A percentile compares a stretch with the other conserved stretches of the same genome.
phyloP scores from a whole-genome alignment of 2,329 filamentous ascomycete species.

The Rachicladosporium sp. region DNA sequence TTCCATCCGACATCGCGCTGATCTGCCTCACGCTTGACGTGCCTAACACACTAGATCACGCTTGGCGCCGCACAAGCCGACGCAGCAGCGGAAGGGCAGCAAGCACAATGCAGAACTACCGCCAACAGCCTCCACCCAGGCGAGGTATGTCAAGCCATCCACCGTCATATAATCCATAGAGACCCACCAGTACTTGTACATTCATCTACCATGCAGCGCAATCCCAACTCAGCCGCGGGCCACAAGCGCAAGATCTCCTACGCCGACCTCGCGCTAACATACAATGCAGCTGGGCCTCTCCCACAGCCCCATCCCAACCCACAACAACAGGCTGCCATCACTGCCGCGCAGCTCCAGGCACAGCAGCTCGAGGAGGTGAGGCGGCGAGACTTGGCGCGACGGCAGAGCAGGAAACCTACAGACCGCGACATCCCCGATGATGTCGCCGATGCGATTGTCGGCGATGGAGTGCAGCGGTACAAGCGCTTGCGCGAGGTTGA shows the following conservation, averaged over 20 bases:
- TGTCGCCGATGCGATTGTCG: slow-evolving; percentile 62
- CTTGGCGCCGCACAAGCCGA: too few species aligned
- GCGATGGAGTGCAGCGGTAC: slow-evolving; percentile 72
- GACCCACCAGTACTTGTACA: too few species aligned
- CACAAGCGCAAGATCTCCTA: slow-evolving; percentile 32
- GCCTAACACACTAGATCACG: not conserved
- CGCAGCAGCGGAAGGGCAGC: too few species aligned
- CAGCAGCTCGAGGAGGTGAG: slow-evolving; percentile 31
- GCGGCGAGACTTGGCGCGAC: slow-evolving; percentile 49
- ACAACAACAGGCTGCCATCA: slow-evolving; percentile 36
- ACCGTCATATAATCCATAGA: too few species aligned
- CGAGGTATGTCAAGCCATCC: too few species aligned
- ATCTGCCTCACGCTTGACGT: not conserved
- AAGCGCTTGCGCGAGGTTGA: slow-evolving; percentile 75
- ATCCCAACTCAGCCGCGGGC: too few species aligned
- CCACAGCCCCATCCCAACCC: slow-evolving; percentile 31
- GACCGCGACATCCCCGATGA: slow-evolving; percentile 92
- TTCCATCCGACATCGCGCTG: slow-evolving; percentile 1
- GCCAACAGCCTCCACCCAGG: too few species aligned
- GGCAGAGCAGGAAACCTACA: slow-evolving; percentile 77
- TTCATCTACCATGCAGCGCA: too few species aligned
- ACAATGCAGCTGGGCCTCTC: slow-evolving; percentile 34
- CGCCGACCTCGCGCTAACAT: slow-evolving; percentile 36
- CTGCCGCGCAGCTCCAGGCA: slow-evolving; percentile 32
- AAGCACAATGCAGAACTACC: too few species aligned